phyloP scores from a whole-genome alignment of 345 rosid genomes.

The Atalantia buxifolia region DNA sequence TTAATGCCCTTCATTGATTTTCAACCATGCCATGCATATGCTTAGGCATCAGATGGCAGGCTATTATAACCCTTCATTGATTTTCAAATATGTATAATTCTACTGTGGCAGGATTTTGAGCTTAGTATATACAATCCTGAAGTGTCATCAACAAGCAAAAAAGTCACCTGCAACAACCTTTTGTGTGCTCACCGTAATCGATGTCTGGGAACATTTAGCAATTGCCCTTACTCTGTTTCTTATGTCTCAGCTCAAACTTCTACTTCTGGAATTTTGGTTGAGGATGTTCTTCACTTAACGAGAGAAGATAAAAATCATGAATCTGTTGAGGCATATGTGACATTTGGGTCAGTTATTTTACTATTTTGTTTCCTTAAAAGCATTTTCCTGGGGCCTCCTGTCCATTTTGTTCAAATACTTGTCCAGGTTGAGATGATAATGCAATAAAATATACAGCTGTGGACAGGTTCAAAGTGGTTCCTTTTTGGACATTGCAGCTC shows the following conservation, averaged over 20 bases:
- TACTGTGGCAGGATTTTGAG: slow-evolving; percentile 52
- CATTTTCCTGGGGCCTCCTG: neutral
- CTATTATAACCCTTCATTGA: slow-evolving; percentile 3
- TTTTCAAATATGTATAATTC: slow-evolving; percentile 4
- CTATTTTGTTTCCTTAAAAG: neutral
- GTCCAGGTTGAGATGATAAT: slow-evolving; percentile 23
- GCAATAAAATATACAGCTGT: slow-evolving; percentile 65
- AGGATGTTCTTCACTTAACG: slow-evolving; percentile 74
- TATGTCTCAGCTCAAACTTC: slow-evolving; percentile 87
- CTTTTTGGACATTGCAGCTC: slow-evolving; percentile 83
- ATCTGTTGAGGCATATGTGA: slow-evolving; percentile 57
- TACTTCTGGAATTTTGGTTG: slow-evolving; percentile 69
- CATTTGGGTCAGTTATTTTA: slow-evolving; percentile 56
- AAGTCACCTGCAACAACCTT: slow-evolving; percentile 67
- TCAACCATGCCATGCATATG: neutral
- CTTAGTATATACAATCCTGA: slow-evolving; percentile 70
- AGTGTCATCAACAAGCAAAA: slow-evolving; percentile 65
- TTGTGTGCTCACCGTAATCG: slow-evolving; percentile 57
- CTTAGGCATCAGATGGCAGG: neutral
- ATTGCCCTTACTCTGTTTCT: slow-evolving; percentile 74
- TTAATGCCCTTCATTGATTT: slow-evolving; percentile 7
- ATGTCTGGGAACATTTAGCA: slow-evolving; percentile 68
- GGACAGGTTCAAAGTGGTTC: slow-evolving; percentile 95
- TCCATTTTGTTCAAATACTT: neutral
- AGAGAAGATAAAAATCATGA: slow-evolving; percentile 43